Conservation (phyloP, 2,329 filamentous ascomycete genomes). For the Sporothrix pseudoabietina region DNA sequence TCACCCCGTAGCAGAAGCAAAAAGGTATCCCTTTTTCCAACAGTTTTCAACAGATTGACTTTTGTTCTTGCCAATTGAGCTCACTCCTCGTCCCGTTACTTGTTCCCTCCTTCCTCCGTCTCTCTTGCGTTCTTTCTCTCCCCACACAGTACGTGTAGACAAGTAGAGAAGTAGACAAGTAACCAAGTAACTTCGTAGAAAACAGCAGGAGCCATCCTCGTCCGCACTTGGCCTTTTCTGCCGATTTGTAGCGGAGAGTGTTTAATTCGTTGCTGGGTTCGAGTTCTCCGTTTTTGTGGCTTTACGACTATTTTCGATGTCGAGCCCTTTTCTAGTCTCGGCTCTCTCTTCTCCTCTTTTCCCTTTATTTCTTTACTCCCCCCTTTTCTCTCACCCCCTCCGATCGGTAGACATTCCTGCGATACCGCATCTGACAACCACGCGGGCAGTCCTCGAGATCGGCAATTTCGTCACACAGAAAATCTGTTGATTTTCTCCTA, state of each 20-base stretch:
- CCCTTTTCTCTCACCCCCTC: background rate
- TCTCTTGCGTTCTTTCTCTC: background rate
- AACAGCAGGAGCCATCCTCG: background rate
- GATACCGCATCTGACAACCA: constrained; percentile 10
- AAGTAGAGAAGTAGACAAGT: background rate
- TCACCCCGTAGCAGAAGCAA: background rate
- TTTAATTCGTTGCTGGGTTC: background rate
- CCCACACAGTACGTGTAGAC: background rate
- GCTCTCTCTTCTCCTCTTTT: background rate
- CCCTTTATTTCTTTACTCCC: background rate
- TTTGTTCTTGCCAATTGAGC: background rate
- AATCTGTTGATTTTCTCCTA: background rate
- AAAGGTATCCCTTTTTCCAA: constrained; percentile 5
- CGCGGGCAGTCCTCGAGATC: constrained; percentile 19
- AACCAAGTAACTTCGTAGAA: background rate
- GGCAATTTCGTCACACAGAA: background rate
- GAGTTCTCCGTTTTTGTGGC: background rate
- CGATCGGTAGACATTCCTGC: constrained; percentile 2
- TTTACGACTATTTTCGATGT: constrained; percentile 13
- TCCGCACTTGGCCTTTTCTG: constrained; percentile 10
- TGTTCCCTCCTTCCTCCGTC: background rate
- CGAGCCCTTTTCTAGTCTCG: background rate
- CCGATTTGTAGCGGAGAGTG: constrained; percentile 12
- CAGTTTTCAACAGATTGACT: background rate
- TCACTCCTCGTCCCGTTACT: background rate